Evolutionary conservation across 371 early-diverging fungal species (phyloP), one percentile per base, ranked within the genome.

Genomic region (Blakeslea trispora): DNA sequence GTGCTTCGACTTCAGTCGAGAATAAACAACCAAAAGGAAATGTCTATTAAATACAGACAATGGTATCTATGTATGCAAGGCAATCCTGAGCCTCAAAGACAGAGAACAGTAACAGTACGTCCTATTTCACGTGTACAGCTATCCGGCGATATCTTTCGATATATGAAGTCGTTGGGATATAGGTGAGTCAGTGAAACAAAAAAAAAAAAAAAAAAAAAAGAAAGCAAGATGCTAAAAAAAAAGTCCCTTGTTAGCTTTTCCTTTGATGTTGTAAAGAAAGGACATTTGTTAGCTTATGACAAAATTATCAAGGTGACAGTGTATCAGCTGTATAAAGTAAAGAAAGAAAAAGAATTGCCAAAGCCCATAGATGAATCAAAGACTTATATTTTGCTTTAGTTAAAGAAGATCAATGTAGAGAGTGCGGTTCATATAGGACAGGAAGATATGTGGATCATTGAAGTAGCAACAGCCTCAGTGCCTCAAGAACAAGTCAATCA

Each of bases 31-130:
- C 75, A 76, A 60, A 63, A 72, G 48, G 71, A 79, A 32, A 67
- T 59, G 42, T 71, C 69, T 32, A 63, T 78, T 19, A 71, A 71
- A 43, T 64, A 66, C 47, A 59, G 78, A 56, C 73, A 74, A 64
- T 78, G 78, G 78, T 72, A 66, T 39, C 50, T 79, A 14, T 70
- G 69, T 47, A 64, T 76, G 63, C 80, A 75, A 53, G 80, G 80
- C 0, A 68, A 74, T 49, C 77, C 80, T 10, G 80, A 79, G 43
- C 74, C 74, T 11, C 80, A 76, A 18, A 66, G 77, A 37, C 70
- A 71, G 24, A 59, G 80, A 52, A 62, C 74, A 32, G 80, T 76
- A 3, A 74, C 71, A 5, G 76, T 76, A 7, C 70, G 80, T 31
- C 80, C 80, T 23, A 67, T 63, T 47, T 67, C 75, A 15, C 68